Percentiles rank a stretch among this genome's conserved stretches.
phyloP scores from a whole-genome alignment of 1,284 basidiomycete species.

The Tylopilus sp. region DNA sequence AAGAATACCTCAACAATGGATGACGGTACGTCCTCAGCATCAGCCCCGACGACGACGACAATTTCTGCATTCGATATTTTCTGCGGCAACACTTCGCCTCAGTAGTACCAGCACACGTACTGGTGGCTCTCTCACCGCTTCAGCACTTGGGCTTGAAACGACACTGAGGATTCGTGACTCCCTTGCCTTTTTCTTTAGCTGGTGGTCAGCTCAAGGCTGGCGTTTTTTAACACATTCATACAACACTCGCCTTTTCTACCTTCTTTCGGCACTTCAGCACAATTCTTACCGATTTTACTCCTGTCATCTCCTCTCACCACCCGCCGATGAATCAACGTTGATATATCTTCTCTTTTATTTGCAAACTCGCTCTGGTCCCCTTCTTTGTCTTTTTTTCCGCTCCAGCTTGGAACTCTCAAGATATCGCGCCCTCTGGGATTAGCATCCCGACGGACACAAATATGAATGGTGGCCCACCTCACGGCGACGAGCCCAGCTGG shows the following conservation, averaged over 20 bases:
- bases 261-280: constrained; percentile 2
- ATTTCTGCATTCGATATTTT: constrained; percentile 48
- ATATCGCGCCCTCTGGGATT: constrained; percentile 76
- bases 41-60: constrained; percentile 60
- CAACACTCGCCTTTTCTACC: constrained; percentile 23
- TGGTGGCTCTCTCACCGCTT: constrained; percentile 43
- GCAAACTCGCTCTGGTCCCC: constrained; percentile 22
- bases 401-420: constrained; percentile 84
- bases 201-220: constrained; percentile 46
- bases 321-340: constrained; percentile 45
- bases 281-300: constrained; percentile 13
- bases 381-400: constrained; percentile 14
- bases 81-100: constrained; percentile 54
- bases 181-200: constrained; percentile 25
- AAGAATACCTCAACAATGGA: constrained; percentile 66
- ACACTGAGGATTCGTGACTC: constrained; percentile 34
- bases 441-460: constrained; percentile 74
- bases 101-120: constrained; percentile 42
- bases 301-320: constrained; percentile 40
- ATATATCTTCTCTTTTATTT: constrained; percentile 39
- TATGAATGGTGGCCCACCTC: constrained; percentile 54
- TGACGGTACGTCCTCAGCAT: constrained; percentile 87
- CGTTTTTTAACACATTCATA: constrained; percentile 23
- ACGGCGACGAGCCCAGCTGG: constrained; percentile 58
- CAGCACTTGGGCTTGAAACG: constrained; percentile 40